These are phyloP conservation scores for Corymbia citriodora DNA, from an alignment of 441 rosid genomes.

Conservation along the genomic window DNA sequence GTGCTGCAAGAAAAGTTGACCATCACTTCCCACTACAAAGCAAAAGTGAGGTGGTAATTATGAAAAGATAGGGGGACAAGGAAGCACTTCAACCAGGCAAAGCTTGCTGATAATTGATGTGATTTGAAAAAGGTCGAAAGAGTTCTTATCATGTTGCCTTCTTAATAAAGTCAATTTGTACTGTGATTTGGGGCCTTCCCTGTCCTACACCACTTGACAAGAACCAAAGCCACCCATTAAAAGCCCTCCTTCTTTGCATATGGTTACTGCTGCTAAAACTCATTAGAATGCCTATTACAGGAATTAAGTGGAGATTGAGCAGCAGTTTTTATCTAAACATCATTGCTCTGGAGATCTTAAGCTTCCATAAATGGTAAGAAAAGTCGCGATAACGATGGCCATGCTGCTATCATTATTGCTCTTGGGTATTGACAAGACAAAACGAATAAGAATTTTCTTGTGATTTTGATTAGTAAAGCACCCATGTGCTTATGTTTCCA, in stretches of 20 bases:
- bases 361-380: slow-evolving; percentile 23
- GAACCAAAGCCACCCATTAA: neutral
- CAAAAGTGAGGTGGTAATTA: slow-evolving; percentile 31
- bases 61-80: slow-evolving; percentile 14
- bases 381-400: slow-evolving; percentile 8
- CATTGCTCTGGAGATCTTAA: slow-evolving; percentile 24
- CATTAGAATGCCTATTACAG: neutral
- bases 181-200: neutral
- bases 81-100: slow-evolving; percentile 19
- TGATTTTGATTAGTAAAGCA: slow-evolving; percentile 24
- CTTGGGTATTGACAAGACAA: slow-evolving; percentile 24
- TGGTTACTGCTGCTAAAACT: neutral
- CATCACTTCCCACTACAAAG: slow-evolving; percentile 23
- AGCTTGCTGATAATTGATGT: slow-evolving; percentile 11
- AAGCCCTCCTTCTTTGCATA: neutral
- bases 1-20: slow-evolving; percentile 30
- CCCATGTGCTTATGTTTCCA: slow-evolving; percentile 43
- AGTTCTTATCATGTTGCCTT: slow-evolving; percentile 18
- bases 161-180: slow-evolving; percentile 18
- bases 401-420: slow-evolving; percentile 15
- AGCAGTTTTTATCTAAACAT: neutral
- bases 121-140: slow-evolving; percentile 7
- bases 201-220: neutral
- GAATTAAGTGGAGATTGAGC: neutral
- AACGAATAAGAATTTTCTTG: slow-evolving; percentile 12